Evolutionary conservation across 2,329 filamentous ascomycete species (phyloP), one percentile per base, ranked within the genome.

Genomic region (Alternaria panax): DNA sequence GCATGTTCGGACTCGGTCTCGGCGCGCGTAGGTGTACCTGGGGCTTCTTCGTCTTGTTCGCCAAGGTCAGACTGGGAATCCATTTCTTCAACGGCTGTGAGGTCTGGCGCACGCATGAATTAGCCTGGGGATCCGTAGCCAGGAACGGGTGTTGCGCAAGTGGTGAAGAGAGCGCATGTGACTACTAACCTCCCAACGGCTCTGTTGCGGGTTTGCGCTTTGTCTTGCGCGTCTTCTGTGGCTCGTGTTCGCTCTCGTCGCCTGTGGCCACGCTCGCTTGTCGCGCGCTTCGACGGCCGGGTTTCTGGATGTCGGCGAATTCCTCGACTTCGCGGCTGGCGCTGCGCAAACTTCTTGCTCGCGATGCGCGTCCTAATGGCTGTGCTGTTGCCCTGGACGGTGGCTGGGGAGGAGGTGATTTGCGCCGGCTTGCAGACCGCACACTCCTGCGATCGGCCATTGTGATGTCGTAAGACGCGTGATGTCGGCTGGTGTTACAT

Each of bases 301-400:
- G 56, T 36, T 71, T 74, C 25, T 60, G 55, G 20, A 62, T 51
- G 20, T 72, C 60, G 20, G 59, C 20, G 9, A 59, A 51, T 22
- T 65, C 59, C 12, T 73, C 73, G 5, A 77, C 54, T 43, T 81
- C 80, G 56, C 72, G 76, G 66, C 80, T 81, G 51, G 73, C 74
- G 67, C 79, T 80, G 65, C 80, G 74, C 45, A 78, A 72, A 24
- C 60, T 65, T 43, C 78, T 70, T 25, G 65, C 63, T 40, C 68
- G 73, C 62, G 72, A 57, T 57, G 62, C 63, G 62, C 69, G 74
- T 59, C 52, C 69, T 22, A 64, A 41, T 51, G 65, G 68, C 5
- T 65, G 60, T 14, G 63, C 58, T 42, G 62, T 62, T 38, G 61
- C 54, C 53, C 68, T 62, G 36, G 70, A 60, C 9, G 63, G 59